Percentiles rank a stretch among this genome's conserved stretches.
Evolutionary conservation across 345 rosid genomes (phyloP).

Genomic region (Microthlaspi erraticum): DNA sequence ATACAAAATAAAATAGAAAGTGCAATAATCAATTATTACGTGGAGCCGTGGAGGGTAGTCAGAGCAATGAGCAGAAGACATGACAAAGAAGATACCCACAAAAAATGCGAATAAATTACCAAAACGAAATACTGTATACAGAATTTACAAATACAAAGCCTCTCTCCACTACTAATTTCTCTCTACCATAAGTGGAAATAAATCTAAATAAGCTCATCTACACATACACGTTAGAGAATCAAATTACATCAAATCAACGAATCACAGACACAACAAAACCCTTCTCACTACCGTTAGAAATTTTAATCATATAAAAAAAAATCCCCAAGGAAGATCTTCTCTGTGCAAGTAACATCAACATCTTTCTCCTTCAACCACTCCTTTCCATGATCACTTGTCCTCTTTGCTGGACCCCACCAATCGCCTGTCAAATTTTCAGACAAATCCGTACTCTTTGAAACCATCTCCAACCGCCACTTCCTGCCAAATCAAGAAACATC

Average conservation of each 20-base stretch:
- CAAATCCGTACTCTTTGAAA: constrained; percentile 37
- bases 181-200: too few species aligned
- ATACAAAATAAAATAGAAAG: too few species aligned
- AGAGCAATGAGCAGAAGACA: too few species aligned
- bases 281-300: constrained; percentile 27
- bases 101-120: too few species aligned
- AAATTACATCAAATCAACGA: not conserved
- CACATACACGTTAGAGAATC: too few species aligned
- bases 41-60: too few species aligned
- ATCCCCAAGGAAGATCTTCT: constrained; percentile 29
- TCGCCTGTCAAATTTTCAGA: constrained; percentile 42
- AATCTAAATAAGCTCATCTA: too few species aligned
- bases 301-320: not conserved
- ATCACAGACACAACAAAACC: constrained; percentile 21
- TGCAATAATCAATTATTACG: too few species aligned
- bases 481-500: constrained; percentile 37
- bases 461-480: constrained; percentile 44
- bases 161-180: too few species aligned
- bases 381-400: constrained; percentile 44
- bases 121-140: too few species aligned
- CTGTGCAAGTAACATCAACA: constrained; percentile 39
- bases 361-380: constrained; percentile 36
- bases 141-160: too few species aligned
- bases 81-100: too few species aligned
- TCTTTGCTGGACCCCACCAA: constrained; percentile 35